Evolutionary conservation across 495 filamentous ascomycete species (phyloP).

Genomic region (Penicillium ucsense): DNA sequence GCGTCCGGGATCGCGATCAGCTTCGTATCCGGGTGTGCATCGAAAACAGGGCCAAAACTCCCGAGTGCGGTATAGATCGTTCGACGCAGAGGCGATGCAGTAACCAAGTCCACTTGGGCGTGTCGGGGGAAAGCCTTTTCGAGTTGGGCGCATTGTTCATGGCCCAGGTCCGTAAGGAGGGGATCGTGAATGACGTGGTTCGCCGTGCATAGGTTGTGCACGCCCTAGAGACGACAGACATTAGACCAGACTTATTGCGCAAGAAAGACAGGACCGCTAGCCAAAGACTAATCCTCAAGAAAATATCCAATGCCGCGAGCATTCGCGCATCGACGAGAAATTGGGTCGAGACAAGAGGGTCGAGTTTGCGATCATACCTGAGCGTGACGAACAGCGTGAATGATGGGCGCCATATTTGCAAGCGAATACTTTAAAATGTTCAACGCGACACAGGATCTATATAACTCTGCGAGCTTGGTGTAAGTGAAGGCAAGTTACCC

Average conservation of each 20-base stretch:
- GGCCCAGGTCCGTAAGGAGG: slow-evolving; percentile 64
- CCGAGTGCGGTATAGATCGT: slow-evolving; percentile 74
- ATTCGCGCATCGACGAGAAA: too few relatives aligned
- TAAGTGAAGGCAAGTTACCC: too few relatives aligned
- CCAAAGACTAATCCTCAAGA: too few relatives aligned
- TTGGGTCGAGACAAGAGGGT: too few relatives aligned
- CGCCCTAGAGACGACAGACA: slow-evolving; percentile 41
- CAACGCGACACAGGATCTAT: too few relatives aligned
- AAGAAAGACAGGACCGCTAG: too few relatives aligned
- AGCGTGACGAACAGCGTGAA: slow-evolving; percentile 46
- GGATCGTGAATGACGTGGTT: slow-evolving; percentile 73
- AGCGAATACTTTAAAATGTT: too few relatives aligned
- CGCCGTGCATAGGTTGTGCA: slow-evolving; percentile 67
- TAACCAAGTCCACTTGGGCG: slow-evolving; percentile 55
- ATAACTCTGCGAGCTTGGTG: too few relatives aligned
- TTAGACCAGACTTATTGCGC: slow-evolving; percentile 1
- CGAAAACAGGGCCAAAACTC: slow-evolving; percentile 50
- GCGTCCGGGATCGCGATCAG: slow-evolving; percentile 67
- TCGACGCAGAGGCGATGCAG: slow-evolving; percentile 75
- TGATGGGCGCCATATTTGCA: slow-evolving; percentile 28
- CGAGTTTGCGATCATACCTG: slow-evolving; percentile 25
- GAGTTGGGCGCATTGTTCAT: slow-evolving; percentile 63
- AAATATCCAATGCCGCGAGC: too few relatives aligned
- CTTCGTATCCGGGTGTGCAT: slow-evolving; percentile 35
- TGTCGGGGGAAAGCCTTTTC: slow-evolving; percentile 52